Percentiles rank a stretch among this genome's conserved stretches.
Evolutionary conservation across 805 yeast genomes (phyloP).

Genomic region (Saccharomycopsis fodiens): DNA sequence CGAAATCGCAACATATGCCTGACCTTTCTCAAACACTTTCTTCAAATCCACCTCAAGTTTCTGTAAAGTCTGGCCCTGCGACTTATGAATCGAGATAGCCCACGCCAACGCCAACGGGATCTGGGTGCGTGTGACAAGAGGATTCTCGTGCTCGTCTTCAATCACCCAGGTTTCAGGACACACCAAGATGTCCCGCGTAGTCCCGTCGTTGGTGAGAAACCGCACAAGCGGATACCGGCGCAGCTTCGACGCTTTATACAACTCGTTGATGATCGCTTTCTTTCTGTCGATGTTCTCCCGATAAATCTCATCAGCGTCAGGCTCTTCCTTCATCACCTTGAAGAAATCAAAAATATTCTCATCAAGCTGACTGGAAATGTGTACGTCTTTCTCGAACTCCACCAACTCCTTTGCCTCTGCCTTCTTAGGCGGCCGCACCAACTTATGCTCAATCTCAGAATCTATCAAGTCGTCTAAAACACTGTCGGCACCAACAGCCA

Average conservation of each 20-base stretch:
- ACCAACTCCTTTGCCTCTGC: background rate
- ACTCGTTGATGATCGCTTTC: constrained; percentile 33
- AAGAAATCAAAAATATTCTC: constrained; percentile 46
- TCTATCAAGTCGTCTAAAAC: background rate
- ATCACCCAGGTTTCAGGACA: constrained; percentile 78
- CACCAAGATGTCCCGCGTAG: constrained; percentile 50
- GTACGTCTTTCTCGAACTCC: background rate
- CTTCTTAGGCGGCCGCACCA: background rate
- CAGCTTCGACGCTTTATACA: constrained; percentile 38
- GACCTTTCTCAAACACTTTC: constrained; percentile 82
- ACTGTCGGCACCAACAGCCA: background rate
- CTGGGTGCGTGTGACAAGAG: constrained; percentile 63
- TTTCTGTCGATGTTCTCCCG: constrained; percentile 39
- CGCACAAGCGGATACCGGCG: constrained; percentile 67
- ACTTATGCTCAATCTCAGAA: background rate
- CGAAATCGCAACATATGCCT: constrained; percentile 91
- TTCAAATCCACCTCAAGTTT: constrained; percentile 70
- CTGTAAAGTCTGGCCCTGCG: constrained; percentile 87
- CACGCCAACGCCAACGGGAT: constrained; percentile 89
- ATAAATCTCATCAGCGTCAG: constrained; percentile 22
- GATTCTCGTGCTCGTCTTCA: constrained; percentile 63
- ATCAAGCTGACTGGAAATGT: constrained; percentile 25
- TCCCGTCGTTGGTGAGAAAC: constrained; percentile 64
- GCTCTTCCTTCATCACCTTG: constrained; percentile 23
- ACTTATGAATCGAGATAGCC: constrained; percentile 92